phyloP scores from a whole-genome alignment of 2,329 filamentous ascomycete genomes.

The Harringtonia lauricola region DNA sequence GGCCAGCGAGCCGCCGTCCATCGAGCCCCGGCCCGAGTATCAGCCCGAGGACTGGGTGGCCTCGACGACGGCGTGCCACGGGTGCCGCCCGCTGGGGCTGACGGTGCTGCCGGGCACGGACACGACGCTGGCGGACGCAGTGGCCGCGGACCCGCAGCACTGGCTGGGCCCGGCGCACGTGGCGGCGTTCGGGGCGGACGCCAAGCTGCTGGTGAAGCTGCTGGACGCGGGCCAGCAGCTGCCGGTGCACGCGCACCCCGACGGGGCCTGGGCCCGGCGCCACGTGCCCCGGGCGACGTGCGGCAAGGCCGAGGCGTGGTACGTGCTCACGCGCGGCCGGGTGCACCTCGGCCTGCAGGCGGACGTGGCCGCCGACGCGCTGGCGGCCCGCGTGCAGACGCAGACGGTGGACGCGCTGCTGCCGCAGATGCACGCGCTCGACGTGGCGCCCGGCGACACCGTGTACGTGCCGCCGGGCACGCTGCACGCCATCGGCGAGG shows the following conservation, averaged over 20 bases:
- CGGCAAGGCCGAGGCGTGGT: slow-evolving; percentile 3
- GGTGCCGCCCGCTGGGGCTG: background rate
- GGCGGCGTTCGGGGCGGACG: background rate
- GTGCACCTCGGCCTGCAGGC: background rate
- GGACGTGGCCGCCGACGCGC: background rate
- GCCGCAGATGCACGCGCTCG: background rate
- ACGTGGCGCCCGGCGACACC: background rate
- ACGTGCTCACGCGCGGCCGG: background rate
- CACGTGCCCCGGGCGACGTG: background rate
- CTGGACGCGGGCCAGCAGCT: slow-evolving; percentile 2
- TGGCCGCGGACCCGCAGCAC: background rate
- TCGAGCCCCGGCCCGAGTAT: background rate
- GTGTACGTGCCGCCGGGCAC: slow-evolving; percentile 2
- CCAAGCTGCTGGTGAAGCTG: slow-evolving; percentile 3
- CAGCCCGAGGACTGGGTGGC: slow-evolving; percentile 4
- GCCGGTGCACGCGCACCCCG: slow-evolving; percentile 2
- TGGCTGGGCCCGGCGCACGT: slow-evolving; percentile 1
- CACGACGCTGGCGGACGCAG: background rate
- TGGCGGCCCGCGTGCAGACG: background rate
- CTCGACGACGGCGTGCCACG: slow-evolving; percentile 1
- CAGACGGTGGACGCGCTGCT: background rate
- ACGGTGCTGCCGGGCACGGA: background rate
- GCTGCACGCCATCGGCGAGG: slow-evolving; percentile 1
- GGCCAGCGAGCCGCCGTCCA: background rate
- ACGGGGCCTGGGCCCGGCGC: background rate